A percentile compares a stretch with the other conserved stretches of the same genome.
Evolutionary conservation across 257 asterid genomes (phyloP).

Genomic region (Solanum chmielewskii): DNA sequence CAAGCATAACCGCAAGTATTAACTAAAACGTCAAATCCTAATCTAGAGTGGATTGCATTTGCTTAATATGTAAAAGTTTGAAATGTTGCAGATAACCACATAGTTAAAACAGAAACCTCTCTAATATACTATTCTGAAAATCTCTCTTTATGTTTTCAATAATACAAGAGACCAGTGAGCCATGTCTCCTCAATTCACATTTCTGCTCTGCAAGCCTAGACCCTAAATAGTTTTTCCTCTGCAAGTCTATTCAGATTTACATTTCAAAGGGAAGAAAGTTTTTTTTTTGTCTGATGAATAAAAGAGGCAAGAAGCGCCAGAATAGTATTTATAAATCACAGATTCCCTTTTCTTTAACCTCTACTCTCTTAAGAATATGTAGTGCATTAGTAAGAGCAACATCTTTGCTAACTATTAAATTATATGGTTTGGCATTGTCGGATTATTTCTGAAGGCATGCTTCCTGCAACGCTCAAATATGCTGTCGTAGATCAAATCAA

Average conservation of each 20-base stretch:
- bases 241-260: constrained; percentile 6
- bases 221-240: neutral
- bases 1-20: neutral
- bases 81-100: neutral
- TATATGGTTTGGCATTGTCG: constrained; percentile 47
- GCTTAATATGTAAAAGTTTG: neutral
- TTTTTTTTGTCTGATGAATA: neutral
- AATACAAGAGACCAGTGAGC: neutral
- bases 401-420: constrained; percentile 12
- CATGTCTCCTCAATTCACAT: neutral
- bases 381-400: neutral
- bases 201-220: neutral
- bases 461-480: constrained; percentile 91
- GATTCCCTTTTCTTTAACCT: neutral
- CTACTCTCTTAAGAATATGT: neutral
- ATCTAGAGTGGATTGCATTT: neutral
- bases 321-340: neutral
- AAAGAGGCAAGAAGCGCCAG: neutral
- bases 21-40: neutral
- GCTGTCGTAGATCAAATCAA: constrained; percentile 85
- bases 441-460: constrained; percentile 57
- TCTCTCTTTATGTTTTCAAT: neutral
- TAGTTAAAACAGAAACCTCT: neutral
- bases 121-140: neutral
- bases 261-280: neutral